Percentiles rank a stretch among this genome's conserved stretches.
Conservation (phyloP, 306 rosid genomes). For the Cercis canadensis region DNA sequence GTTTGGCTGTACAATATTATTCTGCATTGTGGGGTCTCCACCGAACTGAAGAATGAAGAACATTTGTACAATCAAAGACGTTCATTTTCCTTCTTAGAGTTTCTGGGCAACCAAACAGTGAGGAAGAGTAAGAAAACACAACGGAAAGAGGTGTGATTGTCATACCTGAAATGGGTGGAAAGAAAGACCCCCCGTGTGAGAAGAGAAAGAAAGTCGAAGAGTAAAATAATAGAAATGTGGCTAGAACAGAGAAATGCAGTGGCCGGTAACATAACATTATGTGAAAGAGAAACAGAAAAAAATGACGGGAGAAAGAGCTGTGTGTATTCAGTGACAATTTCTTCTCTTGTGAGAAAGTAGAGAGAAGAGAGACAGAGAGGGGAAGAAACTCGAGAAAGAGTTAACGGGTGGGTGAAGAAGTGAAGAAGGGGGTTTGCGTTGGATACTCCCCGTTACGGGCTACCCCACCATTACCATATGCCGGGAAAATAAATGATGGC, state of each 20-base stretch:
- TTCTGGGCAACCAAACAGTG: not conserved
- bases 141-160: slow-evolving; percentile 1
- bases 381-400: slow-evolving; percentile 4
- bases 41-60: not conserved
- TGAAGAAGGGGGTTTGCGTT: not conserved
- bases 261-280: slow-evolving; percentile 32
- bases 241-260: slow-evolving; percentile 37
- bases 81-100: not conserved
- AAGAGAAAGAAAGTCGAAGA: slow-evolving; percentile 25
- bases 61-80: not conserved
- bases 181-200: slow-evolving; percentile 22
- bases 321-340: slow-evolving; percentile 20
- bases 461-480: slow-evolving; percentile 49
- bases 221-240: slow-evolving; percentile 36
- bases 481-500: slow-evolving; percentile 23
- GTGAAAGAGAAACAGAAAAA: slow-evolving; percentile 12
- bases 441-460: slow-evolving; percentile 19
- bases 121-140: not conserved
- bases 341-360: not conserved
- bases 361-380: not conserved
- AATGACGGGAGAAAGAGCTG: not conserved
- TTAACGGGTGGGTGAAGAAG: slow-evolving; percentile 12
- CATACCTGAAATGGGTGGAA: slow-evolving; percentile 41
- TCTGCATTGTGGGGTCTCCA: slow-evolving; percentile 18
- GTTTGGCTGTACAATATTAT: not conserved